These are phyloP conservation scores for Tarenaya hassleriana DNA, from an alignment of 345 rosid species.

Conservation along the genomic window DNA sequence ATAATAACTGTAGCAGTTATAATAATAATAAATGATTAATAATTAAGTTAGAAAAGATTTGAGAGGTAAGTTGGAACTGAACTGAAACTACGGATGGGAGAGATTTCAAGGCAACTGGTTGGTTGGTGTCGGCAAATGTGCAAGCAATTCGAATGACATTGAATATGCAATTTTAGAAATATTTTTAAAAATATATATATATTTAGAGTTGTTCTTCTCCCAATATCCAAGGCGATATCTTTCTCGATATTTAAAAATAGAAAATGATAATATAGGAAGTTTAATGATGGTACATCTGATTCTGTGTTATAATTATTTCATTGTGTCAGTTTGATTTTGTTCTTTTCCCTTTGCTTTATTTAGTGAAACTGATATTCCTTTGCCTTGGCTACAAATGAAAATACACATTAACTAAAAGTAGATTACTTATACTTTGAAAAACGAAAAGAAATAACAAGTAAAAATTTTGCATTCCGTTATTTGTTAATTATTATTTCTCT, in stretches of 20 bases:
- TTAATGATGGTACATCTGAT: constrained; percentile 17
- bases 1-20: constrained; percentile 21
- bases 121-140: constrained; percentile 30
- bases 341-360: constrained; percentile 28
- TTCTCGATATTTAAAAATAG: constrained; percentile 20
- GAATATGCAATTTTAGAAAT: no score
- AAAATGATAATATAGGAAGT: constrained; percentile 16
- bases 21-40: constrained; percentile 8
- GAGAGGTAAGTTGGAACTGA: constrained; percentile 22
- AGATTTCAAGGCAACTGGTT: constrained; percentile 28
- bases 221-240: constrained; percentile 24
- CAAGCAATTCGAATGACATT: constrained; percentile 13
- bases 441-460: no score
- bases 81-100: constrained; percentile 27
- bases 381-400: constrained; percentile 23
- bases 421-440: constrained; percentile 16
- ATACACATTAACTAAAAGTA: no score
- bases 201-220: background rate
- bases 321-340: constrained; percentile 21
- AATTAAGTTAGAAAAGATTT: constrained; percentile 11
- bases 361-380: constrained; percentile 26
- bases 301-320: constrained; percentile 21
- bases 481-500: no score
- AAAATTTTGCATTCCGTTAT: no score
- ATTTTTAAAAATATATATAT: background rate